phyloP scores from a whole-genome alignment of 768 basidiomycete genomes.

The Tubosaeta sp. region DNA sequence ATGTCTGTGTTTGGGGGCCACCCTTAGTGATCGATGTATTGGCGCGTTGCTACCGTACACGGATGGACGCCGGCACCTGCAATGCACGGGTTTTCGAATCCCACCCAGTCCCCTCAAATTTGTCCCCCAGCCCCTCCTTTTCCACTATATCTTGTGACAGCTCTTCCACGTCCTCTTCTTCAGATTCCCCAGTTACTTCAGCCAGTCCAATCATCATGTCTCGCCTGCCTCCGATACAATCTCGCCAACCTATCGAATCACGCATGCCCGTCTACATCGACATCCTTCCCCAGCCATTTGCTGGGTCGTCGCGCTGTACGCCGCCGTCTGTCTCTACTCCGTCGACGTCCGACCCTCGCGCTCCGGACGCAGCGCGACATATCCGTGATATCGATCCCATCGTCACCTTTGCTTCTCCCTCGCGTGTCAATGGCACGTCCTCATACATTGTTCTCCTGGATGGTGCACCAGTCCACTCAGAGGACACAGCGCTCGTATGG shows the following conservation, averaged over 20 bases:
- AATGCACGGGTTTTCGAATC: conserved; percentile 16
- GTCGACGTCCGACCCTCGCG: conserved; percentile 1
- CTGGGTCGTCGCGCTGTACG: conserved; percentile 5
- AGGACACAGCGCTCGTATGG: conserved; percentile 37
- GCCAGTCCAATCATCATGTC: conserved; percentile 17
- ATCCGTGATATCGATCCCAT: conserved; percentile 62
- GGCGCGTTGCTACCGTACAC: conserved; percentile 32
- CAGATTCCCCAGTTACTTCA: conserved; percentile 13
- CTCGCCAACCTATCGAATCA: conserved; percentile 20
- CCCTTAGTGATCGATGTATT: conserved; percentile 31
- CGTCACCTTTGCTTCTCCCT: conserved; percentile 55
- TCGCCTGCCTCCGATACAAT: conserved; percentile 18
- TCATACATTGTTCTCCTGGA: conserved; percentile 52
- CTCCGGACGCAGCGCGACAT: conserved; percentile 40
- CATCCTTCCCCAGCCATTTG: conserved; percentile 23
- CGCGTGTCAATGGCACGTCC: conserved; percentile 47
- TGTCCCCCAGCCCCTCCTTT: conserved; percentile 14
- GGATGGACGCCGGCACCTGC: conserved; percentile 18
- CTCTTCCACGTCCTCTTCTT: conserved; percentile 18
- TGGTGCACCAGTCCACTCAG: conserved; percentile 48
- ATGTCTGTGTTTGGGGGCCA: conserved; percentile 29
- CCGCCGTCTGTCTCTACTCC: not conserved
- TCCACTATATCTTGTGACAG: conserved; percentile 27
- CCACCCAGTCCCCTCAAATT: conserved; percentile 10
- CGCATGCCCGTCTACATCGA: conserved; percentile 33